A percentile compares a stretch with the other conserved stretches of the same genome.
Conservation (phyloP, 164 flowering plant genomes). For the Paratinospora sagittata region DNA sequence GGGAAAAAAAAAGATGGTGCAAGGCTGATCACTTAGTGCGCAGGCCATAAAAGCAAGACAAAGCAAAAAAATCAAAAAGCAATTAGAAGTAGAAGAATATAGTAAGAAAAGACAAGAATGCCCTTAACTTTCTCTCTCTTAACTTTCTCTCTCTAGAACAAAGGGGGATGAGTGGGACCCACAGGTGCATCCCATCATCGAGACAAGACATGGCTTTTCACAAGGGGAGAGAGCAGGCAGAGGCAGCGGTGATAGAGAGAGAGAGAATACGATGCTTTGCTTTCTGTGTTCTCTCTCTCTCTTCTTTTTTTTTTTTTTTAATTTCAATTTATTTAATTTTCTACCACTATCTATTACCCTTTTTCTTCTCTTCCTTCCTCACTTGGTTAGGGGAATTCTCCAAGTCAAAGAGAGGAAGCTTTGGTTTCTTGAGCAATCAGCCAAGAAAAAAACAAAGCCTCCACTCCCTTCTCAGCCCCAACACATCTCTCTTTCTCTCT, state of each 20-base stretch:
- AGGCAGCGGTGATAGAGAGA: not conserved
- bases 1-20: slow-evolving; percentile 1
- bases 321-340: too few species aligned
- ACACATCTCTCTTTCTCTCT: too few species aligned
- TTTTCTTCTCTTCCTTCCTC: not conserved
- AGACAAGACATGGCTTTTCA: slow-evolving; percentile 31
- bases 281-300: slow-evolving; percentile 20
- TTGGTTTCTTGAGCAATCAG: slow-evolving; percentile 25
- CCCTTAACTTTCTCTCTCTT: too few species aligned
- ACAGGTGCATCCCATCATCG: slow-evolving; percentile 36
- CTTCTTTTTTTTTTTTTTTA: too few species aligned
- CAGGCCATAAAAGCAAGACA: slow-evolving; percentile 5
- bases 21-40: not conserved
- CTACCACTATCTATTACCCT: not conserved
- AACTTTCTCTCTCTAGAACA: too few species aligned
- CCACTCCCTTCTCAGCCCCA: slow-evolving; percentile 1
- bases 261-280: slow-evolving; percentile 43
- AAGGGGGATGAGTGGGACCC: slow-evolving; percentile 24
- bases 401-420: not conserved
- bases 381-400: not conserved
- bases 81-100: not conserved
- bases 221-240: slow-evolving; percentile 17
- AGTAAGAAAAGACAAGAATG: slow-evolving; percentile 3
- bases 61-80: not conserved
- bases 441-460: slow-evolving; percentile 31